A percentile compares a stretch with the other conserved stretches of the same genome.
These are phyloP conservation scores for Gracilariopsis chorda DNA, from an alignment of 23 red algal species.

Conservation along the genomic window DNA sequence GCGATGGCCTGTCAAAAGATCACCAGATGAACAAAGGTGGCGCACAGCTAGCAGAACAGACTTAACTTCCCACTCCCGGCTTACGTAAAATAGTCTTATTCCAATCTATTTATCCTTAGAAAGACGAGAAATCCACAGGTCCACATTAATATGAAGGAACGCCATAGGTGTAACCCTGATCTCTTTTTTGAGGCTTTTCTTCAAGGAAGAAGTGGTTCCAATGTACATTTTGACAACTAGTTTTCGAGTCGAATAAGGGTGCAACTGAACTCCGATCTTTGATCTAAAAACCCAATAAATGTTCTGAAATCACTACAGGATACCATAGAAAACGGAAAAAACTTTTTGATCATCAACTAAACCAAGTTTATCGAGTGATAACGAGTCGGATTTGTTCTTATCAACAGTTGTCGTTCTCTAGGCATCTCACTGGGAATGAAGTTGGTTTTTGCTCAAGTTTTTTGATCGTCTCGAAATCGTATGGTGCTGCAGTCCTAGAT, in stretches of 20 bases:
- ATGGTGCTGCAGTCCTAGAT: background rate
- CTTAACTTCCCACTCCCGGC: background rate
- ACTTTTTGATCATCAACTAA: background rate
- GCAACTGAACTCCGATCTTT: no score
- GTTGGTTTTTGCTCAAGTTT: background rate
- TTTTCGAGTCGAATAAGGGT: no score
- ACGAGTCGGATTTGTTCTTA: background rate
- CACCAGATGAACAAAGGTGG: background rate
- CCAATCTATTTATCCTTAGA: slow-evolving; percentile 1
- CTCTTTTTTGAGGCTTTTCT: background rate
- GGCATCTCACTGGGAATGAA: background rate
- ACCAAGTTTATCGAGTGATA: background rate
- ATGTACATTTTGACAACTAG: background rate
- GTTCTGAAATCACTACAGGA: background rate
- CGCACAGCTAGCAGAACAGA: background rate
- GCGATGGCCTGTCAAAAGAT: background rate
- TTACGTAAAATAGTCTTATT: background rate
- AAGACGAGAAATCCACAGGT: background rate
- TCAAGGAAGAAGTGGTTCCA: background rate
- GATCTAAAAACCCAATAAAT: no score
- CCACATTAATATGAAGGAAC: background rate
- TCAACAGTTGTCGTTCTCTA: background rate
- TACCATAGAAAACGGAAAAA: background rate
- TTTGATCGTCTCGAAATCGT: background rate
- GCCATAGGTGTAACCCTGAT: no score